A percentile compares a stretch with the other conserved stretches of the same genome.
These are phyloP conservation scores for Gossypium australe DNA, from an alignment of 345 rosid species.

Conservation along the genomic window DNA sequence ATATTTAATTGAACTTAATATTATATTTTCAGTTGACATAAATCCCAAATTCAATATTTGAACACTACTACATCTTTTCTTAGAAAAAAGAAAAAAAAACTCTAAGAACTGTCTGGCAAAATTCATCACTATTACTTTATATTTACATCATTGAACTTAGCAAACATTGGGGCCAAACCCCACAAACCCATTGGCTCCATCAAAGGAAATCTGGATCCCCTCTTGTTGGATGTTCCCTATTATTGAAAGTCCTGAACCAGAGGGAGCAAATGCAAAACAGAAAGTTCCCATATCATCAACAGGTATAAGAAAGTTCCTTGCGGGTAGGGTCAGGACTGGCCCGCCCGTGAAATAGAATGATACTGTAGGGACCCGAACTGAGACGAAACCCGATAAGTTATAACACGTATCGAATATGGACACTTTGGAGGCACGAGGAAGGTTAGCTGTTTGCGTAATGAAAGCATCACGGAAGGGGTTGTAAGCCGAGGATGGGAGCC, in stretches of 20 bases:
- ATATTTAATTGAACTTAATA: not conserved
- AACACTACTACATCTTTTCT: no score
- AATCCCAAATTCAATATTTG: no score
- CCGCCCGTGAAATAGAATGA: conserved; percentile 83
- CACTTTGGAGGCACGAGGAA: conserved; percentile 67
- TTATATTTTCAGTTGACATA: no score
- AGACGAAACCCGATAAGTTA: conserved; percentile 56
- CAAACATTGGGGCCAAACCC: conserved; percentile 95
- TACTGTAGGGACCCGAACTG: conserved; percentile 87
- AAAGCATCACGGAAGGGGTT: conserved; percentile 67
- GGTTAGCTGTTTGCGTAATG: conserved; percentile 54
- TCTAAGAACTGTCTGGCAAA: conserved; percentile 19
- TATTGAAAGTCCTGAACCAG: conserved; percentile 71
- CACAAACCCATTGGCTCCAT: conserved; percentile 88
- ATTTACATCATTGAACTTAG: conserved; percentile 17
- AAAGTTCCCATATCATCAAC: conserved; percentile 81
- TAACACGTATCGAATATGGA: conserved; percentile 95
- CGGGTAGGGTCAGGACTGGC: conserved; percentile 78
- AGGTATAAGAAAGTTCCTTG: conserved; percentile 83
- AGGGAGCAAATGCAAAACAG: conserved; percentile 85
- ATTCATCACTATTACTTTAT: conserved; percentile 8
- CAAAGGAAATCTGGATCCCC: conserved; percentile 88
- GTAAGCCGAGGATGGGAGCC: conserved; percentile 68
- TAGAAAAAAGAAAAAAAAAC: not conserved
- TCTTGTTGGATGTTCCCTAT: conserved; percentile 96